Base-by-base conservation (phyloP, 2,329 filamentous ascomycete species). In the Nigrograna mackinnonii region DNA sequence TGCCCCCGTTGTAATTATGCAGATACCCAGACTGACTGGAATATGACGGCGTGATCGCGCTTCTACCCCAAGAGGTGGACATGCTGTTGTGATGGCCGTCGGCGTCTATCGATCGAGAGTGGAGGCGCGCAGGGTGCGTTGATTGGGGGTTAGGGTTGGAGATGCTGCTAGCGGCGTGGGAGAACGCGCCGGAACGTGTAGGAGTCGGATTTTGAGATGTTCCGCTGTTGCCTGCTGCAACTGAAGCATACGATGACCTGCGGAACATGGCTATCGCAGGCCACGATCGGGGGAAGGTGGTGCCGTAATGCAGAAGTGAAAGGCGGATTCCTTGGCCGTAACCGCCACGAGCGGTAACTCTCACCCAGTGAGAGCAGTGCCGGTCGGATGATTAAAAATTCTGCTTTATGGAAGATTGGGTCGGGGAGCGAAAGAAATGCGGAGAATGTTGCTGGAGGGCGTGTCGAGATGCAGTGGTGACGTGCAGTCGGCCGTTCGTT, bases 191-290 rank as follows among this genome's bases (percentile, higher is more conserved):
- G 38, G 64, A 57, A 41, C 66, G 64, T 44, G 63, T 53, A 33
- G 63, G 64, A 24, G 54, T 56, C 32, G 64, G 56, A 46, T 62
- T 57, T 62, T 60, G 68, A 49, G 46, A 66, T 54, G 47, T 70
- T 37, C 46, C 55, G 49, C 48, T 60, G 52, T 72, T 73, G 36
- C 79, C 79, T 35, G 78, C 78, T 41, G 80, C 75, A 43, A 84
- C 79, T 28, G 79, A 82, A 53, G 81, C 80, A 69, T 84, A 84
- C 39, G 81, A 84, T 17, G 78, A 78, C 51, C 79, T 72, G 61
- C 79, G 75, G 54, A 54, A 53, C 53, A 58, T 58, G 35, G 42
- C 41, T 39, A n/a, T n/a, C n/a, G n/a, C n/a, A n/a, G n/a, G n/a
- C n/a, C n/a, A n/a, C n/a, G n/a, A n/a, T n/a, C n/a, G n/a, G n/a